Percentiles rank a stretch among this genome's conserved stretches.
These are phyloP conservation scores for Apiospora saccharicola DNA, from an alignment of 2,329 filamentous ascomycete species.

Conservation along the genomic window DNA sequence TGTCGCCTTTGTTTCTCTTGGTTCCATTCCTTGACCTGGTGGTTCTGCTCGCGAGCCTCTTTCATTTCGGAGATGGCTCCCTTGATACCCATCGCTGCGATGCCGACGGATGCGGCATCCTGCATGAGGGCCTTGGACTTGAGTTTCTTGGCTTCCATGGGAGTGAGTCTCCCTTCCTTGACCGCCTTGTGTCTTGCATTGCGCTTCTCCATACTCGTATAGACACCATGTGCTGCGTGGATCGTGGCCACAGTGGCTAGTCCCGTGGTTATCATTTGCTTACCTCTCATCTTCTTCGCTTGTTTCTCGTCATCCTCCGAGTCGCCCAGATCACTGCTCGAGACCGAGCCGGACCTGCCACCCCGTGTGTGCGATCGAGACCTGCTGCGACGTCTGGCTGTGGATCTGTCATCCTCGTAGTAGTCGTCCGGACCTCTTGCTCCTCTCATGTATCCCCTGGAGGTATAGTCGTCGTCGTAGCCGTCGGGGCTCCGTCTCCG, in stretches of 20 bases:
- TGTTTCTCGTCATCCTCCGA: conserved; percentile 64
- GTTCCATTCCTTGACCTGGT: conserved; percentile 58
- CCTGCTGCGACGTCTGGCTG: conserved; percentile 46
- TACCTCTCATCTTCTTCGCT: conserved; percentile 66
- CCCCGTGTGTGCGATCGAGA: conserved; percentile 46
- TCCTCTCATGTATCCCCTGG: conserved; percentile 46
- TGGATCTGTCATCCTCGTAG: conserved; percentile 56
- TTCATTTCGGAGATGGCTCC: conserved; percentile 64
- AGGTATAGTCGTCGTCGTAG: conserved; percentile 40
- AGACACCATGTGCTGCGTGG: conserved; percentile 66
- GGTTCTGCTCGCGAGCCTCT: conserved; percentile 58
- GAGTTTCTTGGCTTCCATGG: conserved; percentile 61
- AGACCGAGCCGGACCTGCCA: conserved; percentile 55
- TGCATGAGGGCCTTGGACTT: conserved; percentile 64
- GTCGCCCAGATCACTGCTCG: conserved; percentile 63
- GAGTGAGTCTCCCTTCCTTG: conserved; percentile 58
- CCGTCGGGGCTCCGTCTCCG: conserved; percentile 46
- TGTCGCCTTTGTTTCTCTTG: conserved; percentile 58
- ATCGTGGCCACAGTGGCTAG: conserved; percentile 66
- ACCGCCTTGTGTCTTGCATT: conserved; percentile 61
- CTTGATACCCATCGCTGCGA: conserved; percentile 65
- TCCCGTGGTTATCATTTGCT: conserved; percentile 65
- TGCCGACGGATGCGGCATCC: conserved; percentile 65
- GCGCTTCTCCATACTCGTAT: conserved; percentile 65
- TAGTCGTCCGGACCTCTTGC: conserved; percentile 47